phyloP scores from a whole-genome alignment of 2,329 filamentous ascomycete species.

The Ophiostoma ulmi region DNA sequence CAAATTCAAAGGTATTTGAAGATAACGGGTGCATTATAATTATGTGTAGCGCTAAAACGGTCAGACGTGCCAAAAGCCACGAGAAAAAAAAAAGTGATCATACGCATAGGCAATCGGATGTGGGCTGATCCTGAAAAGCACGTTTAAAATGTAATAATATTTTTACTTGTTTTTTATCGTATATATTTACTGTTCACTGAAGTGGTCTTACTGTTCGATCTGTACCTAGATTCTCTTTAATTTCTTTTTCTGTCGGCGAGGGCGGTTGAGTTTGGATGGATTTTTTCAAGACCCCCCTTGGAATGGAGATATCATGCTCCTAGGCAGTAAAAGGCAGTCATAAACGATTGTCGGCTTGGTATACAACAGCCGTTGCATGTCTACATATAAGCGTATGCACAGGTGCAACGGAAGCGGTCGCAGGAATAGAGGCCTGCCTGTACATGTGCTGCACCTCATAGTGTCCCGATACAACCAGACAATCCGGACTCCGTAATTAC shows the following conservation, averaged over 20 bases:
- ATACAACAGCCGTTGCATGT: slow-evolving; percentile 8
- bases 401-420: slow-evolving; percentile 8
- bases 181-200: neutral
- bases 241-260: slow-evolving; percentile 11
- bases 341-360: neutral
- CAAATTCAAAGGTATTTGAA: neutral
- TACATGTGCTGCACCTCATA: neutral
- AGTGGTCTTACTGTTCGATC: neutral
- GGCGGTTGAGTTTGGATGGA: neutral
- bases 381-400: neutral
- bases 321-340: neutral
- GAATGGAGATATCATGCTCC: neutral
- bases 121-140: neutral
- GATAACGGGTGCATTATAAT: neutral
- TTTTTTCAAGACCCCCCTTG: neutral
- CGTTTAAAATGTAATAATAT: neutral
- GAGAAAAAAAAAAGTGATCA: neutral
- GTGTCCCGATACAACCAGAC: neutral
- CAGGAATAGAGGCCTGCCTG: slow-evolving; percentile 3
- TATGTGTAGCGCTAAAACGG: neutral
- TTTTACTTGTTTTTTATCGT: neutral
- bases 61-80: neutral
- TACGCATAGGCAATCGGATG: neutral
- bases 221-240: neutral
- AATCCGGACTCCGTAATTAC: neutral